Conservation (phyloP, 441 rosid genomes). For the Euphorbia schlechtendalii region DNA sequence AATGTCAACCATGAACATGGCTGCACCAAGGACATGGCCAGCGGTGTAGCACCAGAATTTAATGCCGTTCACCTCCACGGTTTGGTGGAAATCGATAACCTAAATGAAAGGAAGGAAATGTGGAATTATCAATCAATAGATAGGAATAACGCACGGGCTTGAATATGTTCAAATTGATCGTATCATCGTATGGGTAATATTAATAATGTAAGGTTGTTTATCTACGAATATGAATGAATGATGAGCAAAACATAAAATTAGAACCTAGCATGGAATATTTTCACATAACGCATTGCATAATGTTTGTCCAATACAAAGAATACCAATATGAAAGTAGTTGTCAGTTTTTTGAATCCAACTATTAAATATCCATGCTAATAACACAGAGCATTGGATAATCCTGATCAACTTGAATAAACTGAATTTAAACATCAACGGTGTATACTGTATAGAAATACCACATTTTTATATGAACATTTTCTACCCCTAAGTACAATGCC, state of each 20-base stretch:
- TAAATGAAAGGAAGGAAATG: slow-evolving; percentile 16
- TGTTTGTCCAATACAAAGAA: not conserved
- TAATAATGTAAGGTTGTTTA: not conserved
- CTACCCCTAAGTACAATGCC: too few species aligned
- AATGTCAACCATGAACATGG: slow-evolving; percentile 95
- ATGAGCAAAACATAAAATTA: not conserved
- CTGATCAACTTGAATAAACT: not conserved
- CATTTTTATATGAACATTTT: not conserved
- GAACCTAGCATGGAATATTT: too few species aligned
- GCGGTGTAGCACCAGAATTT: slow-evolving; percentile 97
- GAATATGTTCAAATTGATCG: not conserved
- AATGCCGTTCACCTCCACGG: slow-evolving; percentile 80
- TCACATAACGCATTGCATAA: too few species aligned
- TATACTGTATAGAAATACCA: not conserved
- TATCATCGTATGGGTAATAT: too few species aligned
- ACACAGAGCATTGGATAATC: not conserved
- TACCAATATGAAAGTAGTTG: not conserved
- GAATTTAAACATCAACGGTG: not conserved
- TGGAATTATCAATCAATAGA: not conserved
- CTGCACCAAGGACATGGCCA: slow-evolving; percentile 97
- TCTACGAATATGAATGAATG: not conserved
- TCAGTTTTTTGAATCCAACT: not conserved
- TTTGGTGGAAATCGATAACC: slow-evolving; percentile 96
- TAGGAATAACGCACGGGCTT: not conserved
- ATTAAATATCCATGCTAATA: not conserved